A percentile compares a stretch with the other conserved stretches of the same genome.
These are phyloP conservation scores for Podospora pseudoanserina DNA, from an alignment of 495 filamentous ascomycete genomes.

Conservation along the genomic window DNA sequence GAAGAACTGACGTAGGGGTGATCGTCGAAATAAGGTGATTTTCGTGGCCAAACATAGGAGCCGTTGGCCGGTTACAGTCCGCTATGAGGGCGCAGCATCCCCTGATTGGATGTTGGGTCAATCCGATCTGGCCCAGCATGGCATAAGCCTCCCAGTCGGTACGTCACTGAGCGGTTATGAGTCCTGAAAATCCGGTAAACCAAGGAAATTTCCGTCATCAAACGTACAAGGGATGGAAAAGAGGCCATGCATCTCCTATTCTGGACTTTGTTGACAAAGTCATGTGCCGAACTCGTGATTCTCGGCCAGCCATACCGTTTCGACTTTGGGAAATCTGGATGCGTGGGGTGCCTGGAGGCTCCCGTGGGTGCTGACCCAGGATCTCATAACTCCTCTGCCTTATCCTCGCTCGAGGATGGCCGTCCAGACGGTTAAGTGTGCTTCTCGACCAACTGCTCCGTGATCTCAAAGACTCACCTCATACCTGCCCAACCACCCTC, in stretches of 20 bases:
- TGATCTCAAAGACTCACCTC: not conserved
- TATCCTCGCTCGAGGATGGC: not conserved
- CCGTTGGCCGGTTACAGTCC: conserved; percentile 10
- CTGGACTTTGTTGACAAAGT: not conserved
- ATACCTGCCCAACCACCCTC: not conserved
- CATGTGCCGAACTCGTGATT: not conserved
- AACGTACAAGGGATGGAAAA: conserved; percentile 1
- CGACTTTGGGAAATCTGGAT: not conserved
- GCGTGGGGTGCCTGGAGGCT: not conserved
- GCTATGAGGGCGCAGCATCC: not conserved
- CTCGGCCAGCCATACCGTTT: not conserved
- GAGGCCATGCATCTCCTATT: not conserved
- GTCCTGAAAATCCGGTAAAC: not conserved
- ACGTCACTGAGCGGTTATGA: conserved; percentile 8
- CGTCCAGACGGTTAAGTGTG: not conserved
- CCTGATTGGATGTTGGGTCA: conserved; percentile 10
- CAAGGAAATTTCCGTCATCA: not conserved
- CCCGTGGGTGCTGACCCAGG: not conserved
- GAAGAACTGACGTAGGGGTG: conserved; percentile 10
- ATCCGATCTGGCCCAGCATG: conserved; percentile 7
- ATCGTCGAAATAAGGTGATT: conserved; percentile 10
- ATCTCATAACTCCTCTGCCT: not conserved
- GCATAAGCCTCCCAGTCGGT: conserved; percentile 2
- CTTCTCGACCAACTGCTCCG: not conserved
- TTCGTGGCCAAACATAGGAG: conserved; percentile 1